Evolutionary conservation across 75 land plant genomes (phyloP).

Genomic region (Pinus albicaulis): DNA sequence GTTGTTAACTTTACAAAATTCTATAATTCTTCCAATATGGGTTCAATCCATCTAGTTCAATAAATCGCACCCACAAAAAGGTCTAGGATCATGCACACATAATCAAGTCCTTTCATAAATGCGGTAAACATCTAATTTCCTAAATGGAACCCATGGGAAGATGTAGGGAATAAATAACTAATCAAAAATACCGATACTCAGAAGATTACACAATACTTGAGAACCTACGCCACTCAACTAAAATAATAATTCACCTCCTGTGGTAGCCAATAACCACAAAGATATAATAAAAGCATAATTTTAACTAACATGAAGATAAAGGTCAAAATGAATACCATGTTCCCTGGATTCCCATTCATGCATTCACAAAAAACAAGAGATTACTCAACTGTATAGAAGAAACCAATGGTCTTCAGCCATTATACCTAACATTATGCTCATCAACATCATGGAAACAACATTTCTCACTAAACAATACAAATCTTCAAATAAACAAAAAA

Average conservation of each 20-base stretch:
- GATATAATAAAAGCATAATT: not conserved
- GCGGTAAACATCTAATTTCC: too few relatives aligned
- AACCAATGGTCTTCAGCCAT: too few relatives aligned
- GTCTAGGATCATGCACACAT: not conserved
- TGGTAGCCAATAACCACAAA: not conserved
- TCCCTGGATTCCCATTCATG: not conserved
- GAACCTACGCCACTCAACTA: not conserved
- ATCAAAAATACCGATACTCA: not conserved
- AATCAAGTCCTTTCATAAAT: too few relatives aligned
- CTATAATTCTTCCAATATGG: not conserved
- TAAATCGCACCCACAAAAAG: not conserved
- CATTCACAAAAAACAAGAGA: not conserved
- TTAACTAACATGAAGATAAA: not conserved
- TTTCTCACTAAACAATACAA: too few relatives aligned
- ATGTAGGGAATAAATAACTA: not conserved
- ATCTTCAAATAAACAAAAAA: too few relatives aligned
- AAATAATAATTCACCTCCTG: not conserved
- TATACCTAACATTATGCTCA: too few relatives aligned
- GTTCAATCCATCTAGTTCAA: not conserved
- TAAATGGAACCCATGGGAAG: not conserved
- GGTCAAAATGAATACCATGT: not conserved
- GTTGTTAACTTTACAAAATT: not conserved
- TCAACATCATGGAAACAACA: too few relatives aligned
- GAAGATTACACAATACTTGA: not conserved
- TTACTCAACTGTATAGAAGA: too few relatives aligned